Conservation (phyloP, 2,329 filamentous ascomycete genomes). For the Tolypocladium endophyticum region DNA sequence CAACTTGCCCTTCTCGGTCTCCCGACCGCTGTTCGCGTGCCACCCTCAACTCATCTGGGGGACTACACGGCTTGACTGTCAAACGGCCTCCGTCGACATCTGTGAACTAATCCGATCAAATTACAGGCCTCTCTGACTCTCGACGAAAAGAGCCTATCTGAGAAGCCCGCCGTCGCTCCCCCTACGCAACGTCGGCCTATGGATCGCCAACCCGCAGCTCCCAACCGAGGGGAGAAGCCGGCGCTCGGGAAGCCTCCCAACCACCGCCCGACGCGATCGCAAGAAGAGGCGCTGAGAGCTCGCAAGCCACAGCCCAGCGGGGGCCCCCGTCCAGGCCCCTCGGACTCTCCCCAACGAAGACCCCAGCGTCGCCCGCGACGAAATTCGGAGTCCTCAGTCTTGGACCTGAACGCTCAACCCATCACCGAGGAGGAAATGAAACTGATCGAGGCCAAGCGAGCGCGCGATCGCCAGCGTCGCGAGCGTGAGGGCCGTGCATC, state of each 20-base stretch:
- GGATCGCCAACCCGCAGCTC: constrained; percentile 9
- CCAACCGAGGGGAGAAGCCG: constrained; percentile 30
- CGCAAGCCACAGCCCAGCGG: constrained; percentile 24
- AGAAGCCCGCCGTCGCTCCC: constrained; percentile 24
- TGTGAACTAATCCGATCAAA: background rate
- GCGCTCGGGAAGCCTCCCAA: constrained; percentile 28
- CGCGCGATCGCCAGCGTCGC: constrained; percentile 12
- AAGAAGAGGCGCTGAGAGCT: constrained; percentile 51
- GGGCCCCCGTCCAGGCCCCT: constrained; percentile 16
- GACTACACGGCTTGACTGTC: background rate
- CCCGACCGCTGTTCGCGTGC: background rate
- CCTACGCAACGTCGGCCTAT: constrained; percentile 26
- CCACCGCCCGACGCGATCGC: constrained; percentile 55
- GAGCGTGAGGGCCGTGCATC: constrained; percentile 10
- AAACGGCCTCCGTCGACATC: background rate
- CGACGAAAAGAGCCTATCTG: constrained; percentile 23
- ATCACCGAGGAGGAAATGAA: constrained; percentile 43
- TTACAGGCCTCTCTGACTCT: background rate
- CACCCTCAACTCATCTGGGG: background rate
- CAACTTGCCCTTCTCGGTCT: constrained; percentile 5
- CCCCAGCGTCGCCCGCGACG: constrained; percentile 48
- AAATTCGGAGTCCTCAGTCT: constrained; percentile 70
- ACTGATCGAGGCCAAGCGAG: constrained; percentile 24
- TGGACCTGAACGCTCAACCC: constrained; percentile 45
- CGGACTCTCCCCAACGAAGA: constrained; percentile 28